Conservation (phyloP, 257 asterid species). For the Cinchona pubescens region DNA sequence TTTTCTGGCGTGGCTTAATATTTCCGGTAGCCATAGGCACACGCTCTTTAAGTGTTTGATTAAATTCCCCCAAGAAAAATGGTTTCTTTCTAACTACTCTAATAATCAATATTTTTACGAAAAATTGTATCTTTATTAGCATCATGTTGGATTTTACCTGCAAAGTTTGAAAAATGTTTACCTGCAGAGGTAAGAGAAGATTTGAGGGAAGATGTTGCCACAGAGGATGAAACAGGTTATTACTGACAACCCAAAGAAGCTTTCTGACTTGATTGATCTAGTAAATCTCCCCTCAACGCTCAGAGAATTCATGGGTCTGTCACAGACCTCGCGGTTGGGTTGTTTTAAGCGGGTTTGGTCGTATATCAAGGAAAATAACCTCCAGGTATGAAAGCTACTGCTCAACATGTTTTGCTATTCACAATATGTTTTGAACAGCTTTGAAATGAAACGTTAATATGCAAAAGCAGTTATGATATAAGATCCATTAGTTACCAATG, state of each 20-base stretch:
- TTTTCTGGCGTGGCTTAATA: not conserved
- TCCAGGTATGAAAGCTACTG: conserved; percentile 50
- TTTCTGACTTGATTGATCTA: conserved; percentile 73
- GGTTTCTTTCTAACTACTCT: not conserved
- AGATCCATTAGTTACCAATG: not conserved
- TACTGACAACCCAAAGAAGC: conserved; percentile 73
- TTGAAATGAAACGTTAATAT: not conserved
- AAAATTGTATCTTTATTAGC: not conserved
- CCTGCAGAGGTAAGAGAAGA: conserved; percentile 19
- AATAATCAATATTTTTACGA: not conserved
- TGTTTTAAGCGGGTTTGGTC: conserved; percentile 83
- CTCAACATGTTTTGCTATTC: not conserved
- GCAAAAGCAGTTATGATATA: not conserved
- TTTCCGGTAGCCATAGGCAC: too few species aligned
- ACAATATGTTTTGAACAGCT: not conserved
- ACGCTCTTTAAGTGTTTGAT: conserved; percentile 40
- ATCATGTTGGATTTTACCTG: not conserved
- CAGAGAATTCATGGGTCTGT: conserved; percentile 87
- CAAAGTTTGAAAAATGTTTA: not conserved
- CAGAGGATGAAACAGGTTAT: conserved; percentile 58
- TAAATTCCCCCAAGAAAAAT: conserved; percentile 26
- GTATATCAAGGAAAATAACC: conserved; percentile 77
- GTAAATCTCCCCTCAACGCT: conserved; percentile 78
- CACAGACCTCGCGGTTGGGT: conserved; percentile 84
- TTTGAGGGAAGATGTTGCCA: conserved; percentile 49